Evolutionary conservation across 2,329 filamentous ascomycete genomes (phyloP), one percentile per base, ranked within the genome.

Genomic region (Cladophialophora carrionii): DNA sequence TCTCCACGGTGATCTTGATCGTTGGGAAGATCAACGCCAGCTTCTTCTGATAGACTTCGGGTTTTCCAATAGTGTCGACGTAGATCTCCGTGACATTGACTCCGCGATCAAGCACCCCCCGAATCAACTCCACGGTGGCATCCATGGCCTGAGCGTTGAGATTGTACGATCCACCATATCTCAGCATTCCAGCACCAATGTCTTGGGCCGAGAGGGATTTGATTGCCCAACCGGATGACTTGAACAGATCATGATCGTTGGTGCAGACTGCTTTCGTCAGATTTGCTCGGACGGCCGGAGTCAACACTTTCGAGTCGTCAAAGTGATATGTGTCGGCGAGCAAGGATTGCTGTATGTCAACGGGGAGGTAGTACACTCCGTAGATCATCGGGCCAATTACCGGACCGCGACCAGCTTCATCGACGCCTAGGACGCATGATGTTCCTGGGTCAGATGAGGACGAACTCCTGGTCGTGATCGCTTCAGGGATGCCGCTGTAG

Each of bases 71-170:
- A 2, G 94, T 98, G 79, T 99, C 94, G 75, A 99, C 93, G 76
- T 92, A 99, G 58, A 99, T 90, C 77, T 97, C 91, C 63, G 83
- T 85, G 4, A 98, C 82, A 76, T 96, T 92, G 68, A 98, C 90
- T 41, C 91, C 91, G 22, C 84, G 83, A 8, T 86, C 87, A 41
- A 95, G 84, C 3, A 96, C 90, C 41, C 87, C 88, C 62, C 87
- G 83, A 73, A 98, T 94, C 59, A 99, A 82, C 46, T 86, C 85
- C 26, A 96, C 87, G 0, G 94, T 98, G 3, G 94, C 91, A 77
- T 96, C 93, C 87, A 95, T 90, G 20, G 94, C 94, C 78, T 99
- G 95, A 4, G 92, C 92, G 76, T 99, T 99, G 70, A 99, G 86
- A 76, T 99, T 99, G 80, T 97, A 96, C 3, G 81, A 76, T 20